phyloP scores from a whole-genome alignment of 169 alveolate genomes.

The Plasmodium billcollinsi region DNA sequence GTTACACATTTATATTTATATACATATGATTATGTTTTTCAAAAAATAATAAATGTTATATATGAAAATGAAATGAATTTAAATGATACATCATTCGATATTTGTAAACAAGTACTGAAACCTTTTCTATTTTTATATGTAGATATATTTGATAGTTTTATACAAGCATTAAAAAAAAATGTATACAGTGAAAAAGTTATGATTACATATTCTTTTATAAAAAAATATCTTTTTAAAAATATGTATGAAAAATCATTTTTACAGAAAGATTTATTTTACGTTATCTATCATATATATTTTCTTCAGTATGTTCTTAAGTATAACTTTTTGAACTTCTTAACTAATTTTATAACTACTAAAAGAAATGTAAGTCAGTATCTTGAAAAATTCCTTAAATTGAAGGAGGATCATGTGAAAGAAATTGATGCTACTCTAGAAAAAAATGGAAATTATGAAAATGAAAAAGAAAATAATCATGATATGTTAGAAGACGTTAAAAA shows the following conservation, averaged over 20 bases:
- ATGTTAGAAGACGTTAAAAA: neutral
- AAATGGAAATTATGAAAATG: no score
- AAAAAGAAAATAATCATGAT: neutral
- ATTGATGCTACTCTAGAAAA: no score
- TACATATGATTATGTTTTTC: constrained; percentile 62
- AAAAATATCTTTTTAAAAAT: constrained; percentile 65
- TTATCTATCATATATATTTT: constrained; percentile 70
- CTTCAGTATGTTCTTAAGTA: constrained; percentile 35
- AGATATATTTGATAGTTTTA: constrained; percentile 36
- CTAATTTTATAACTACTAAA: constrained; percentile 20
- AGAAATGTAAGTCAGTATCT: constrained; percentile 39
- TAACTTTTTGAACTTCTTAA: constrained; percentile 34
- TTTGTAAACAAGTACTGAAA: constrained; percentile 30
- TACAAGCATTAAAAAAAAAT: constrained; percentile 31
- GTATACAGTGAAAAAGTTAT: constrained; percentile 30
- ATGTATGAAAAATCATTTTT: constrained; percentile 59
- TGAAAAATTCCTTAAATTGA: constrained; percentile 32
- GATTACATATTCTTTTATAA: constrained; percentile 41
- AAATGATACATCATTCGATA: constrained; percentile 43
- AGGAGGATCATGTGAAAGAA: neutral
- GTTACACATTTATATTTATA: constrained; percentile 33
- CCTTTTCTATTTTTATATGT: constrained; percentile 66
- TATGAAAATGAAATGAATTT: constrained; percentile 76
- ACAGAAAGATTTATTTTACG: constrained; percentile 60
- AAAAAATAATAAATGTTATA: constrained; percentile 43